Evolutionary conservation across 2,329 filamentous ascomycete species (phyloP).

Genomic region (Cercospora brassicicola): DNA sequence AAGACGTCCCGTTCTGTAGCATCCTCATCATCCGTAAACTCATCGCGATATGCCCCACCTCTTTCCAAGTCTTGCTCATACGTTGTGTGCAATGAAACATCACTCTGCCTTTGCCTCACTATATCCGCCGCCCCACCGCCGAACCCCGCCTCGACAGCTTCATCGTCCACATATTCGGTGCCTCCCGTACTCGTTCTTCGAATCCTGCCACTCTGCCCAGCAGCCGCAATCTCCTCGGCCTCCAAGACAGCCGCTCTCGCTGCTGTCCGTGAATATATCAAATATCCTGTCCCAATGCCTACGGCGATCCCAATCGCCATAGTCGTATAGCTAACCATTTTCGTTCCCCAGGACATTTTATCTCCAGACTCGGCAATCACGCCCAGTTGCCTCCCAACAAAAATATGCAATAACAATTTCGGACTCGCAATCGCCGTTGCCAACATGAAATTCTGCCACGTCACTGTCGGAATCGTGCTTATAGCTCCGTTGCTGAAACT

Average conservation of each 20-base stretch:
- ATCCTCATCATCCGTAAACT: conserved; percentile 46
- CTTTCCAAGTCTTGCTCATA: conserved; percentile 55
- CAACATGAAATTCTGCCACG: conserved; percentile 70
- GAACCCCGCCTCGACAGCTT: conserved; percentile 26
- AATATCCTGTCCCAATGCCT: conserved; percentile 73
- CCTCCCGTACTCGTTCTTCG: conserved; percentile 37
- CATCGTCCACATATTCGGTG: conserved; percentile 48
- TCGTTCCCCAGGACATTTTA: conserved; percentile 76
- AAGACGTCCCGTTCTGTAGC: conserved; percentile 48
- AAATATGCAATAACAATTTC: conserved; percentile 87
- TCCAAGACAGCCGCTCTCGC: conserved; percentile 52
- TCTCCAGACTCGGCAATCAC: conserved; percentile 79
- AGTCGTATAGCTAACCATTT: conserved; percentile 77
- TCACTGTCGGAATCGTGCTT: conserved; percentile 86
- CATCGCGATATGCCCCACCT: conserved; percentile 42
- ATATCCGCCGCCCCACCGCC: conserved; percentile 39
- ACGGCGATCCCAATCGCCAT: conserved; percentile 71
- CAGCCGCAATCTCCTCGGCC: conserved; percentile 45
- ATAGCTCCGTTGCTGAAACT: conserved; percentile 92
- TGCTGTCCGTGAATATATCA: conserved; percentile 72
- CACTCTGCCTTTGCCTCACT: conserved; percentile 52
- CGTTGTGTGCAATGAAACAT: conserved; percentile 54
- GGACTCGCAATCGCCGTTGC: conserved; percentile 81
- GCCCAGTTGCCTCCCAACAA: conserved; percentile 82
- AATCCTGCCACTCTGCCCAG: conserved; percentile 29